Conservation (phyloP, 2,329 filamentous ascomycete genomes). For the Fusarium oxysporum region DNA sequence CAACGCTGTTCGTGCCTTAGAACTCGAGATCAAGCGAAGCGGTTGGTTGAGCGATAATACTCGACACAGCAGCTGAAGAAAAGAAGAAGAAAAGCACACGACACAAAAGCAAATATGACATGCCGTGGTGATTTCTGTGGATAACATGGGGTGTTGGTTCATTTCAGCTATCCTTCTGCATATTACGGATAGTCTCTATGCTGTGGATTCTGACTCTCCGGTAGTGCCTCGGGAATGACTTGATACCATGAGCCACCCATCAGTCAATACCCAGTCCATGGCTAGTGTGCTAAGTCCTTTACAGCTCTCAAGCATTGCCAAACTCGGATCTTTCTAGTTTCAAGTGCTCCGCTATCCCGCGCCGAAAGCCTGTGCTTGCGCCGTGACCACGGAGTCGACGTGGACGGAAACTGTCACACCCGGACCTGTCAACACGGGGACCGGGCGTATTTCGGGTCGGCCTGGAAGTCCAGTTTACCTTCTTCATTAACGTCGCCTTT, state of each 20-base stretch:
- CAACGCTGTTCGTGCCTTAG: not conserved
- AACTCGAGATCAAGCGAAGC: not conserved
- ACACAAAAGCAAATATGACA: constrained; percentile 18
- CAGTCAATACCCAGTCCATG: not conserved
- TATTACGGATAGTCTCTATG: not conserved
- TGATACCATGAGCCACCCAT: not conserved
- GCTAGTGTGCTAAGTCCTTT: not conserved
- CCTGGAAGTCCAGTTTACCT: constrained; percentile 3
- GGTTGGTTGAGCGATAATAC: not conserved
- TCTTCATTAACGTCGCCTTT: not conserved
- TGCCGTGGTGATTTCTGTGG: not conserved
- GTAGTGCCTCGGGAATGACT: not conserved
- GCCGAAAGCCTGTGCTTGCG: constrained; percentile 10
- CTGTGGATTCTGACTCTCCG: constrained; percentile 7
- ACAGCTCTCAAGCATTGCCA: not conserved
- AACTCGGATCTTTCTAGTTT: not conserved
- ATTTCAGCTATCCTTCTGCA: not conserved
- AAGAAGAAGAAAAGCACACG: constrained; percentile 5
- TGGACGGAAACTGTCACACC: constrained; percentile 9
- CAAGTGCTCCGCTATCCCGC: not conserved
- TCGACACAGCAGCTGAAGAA: not conserved
- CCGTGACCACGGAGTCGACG: constrained; percentile 4
- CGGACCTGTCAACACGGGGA: constrained; percentile 18
- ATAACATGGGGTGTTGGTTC: constrained; percentile 5
- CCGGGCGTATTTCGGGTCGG: constrained; percentile 28